Base-by-base conservation (phyloP, 495 filamentous ascomycete species). In the Trichoderma reesei region DNA sequence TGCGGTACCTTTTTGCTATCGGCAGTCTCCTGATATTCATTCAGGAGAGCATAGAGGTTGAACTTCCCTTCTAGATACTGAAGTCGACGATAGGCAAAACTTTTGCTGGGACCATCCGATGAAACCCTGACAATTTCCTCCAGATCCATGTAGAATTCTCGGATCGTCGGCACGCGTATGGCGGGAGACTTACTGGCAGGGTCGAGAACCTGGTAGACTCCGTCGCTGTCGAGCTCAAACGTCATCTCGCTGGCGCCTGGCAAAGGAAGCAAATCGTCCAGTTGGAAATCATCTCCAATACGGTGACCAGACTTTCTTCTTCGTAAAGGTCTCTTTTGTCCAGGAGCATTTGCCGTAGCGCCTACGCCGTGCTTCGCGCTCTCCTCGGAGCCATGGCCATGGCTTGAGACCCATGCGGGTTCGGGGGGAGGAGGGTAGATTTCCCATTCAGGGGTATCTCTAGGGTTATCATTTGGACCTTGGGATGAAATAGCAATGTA, bases 1-100 rank as follows among this genome's bases (percentile, higher is more conserved):
- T 98, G 94, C 33, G 94, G 94, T 10, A 98, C 95, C 70, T 85
- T 90, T 75, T 98, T 98, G 75, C 89, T 96, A 80, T 98, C 95
- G 61, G 94, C 92, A 67, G 94, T 92, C 75, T 98, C 94, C 74
- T 98, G 91, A 68, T 98, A 96, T 69, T 96, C 93, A 74, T 98
- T 97, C 65, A 97, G 76, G 6, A 98, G 82, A 16, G 85, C 82
- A 70, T 98, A 96, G 8, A 98, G 82, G 71, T 96, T 96, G 76
- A 95, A 98, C 70, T 96, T 96, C 62, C 91, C 91, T 75, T 98
- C 94, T 5, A 98, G 77, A 72, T 97, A 98, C 66, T 96, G 92
- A 41, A 98, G 80, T 13, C 95, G 87, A 56, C 91, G 87, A 72
- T 92, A 98, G 2, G 95, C 92, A 75, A 97, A 97, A 70, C 91